Percentiles rank a stretch among this genome's conserved stretches.
phyloP scores from a whole-genome alignment of 148 eudicot genomes.

The Polygonum maritimum region DNA sequence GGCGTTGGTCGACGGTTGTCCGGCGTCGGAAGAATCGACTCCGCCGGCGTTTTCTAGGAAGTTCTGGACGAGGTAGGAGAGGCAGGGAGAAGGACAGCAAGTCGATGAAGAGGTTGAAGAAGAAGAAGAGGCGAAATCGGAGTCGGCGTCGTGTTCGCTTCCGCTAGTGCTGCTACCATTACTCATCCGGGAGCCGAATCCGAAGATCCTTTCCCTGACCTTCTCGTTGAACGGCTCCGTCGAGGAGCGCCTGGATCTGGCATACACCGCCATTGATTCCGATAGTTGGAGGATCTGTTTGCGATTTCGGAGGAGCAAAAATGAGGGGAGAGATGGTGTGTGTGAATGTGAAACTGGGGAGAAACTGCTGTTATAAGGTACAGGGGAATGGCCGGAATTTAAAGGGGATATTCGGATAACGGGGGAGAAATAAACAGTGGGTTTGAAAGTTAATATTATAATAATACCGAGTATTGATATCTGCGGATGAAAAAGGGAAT shows the following conservation, averaged over 20 bases:
- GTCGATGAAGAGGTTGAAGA: background rate
- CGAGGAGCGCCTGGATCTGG: constrained; percentile 32
- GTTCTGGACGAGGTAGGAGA: constrained; percentile 45
- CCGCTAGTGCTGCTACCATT: constrained; percentile 5
- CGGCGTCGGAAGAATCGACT: constrained; percentile 12
- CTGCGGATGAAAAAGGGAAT: background rate
- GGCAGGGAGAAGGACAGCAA: background rate
- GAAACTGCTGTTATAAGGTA: background rate
- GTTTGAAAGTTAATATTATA: background rate
- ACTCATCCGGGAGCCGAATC: background rate
- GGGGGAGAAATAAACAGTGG: background rate
- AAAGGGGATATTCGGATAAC: background rate
- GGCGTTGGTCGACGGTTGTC: constrained; percentile 1
- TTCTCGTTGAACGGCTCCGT: constrained; percentile 46
- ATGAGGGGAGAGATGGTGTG: background rate
- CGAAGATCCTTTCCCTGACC: constrained; percentile 42
- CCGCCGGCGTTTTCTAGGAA: constrained; percentile 30
- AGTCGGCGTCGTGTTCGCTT: constrained; percentile 11
- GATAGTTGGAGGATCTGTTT: background rate
- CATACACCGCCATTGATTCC: constrained; percentile 26
- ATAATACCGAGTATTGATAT: background rate
- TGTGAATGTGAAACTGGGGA: background rate
- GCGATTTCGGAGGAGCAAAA: background rate
- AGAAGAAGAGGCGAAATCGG: background rate
- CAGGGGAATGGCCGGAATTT: background rate